Evolutionary conservation across 140 eudicot genomes (phyloP).

Genomic region (Flaveria floridana): DNA sequence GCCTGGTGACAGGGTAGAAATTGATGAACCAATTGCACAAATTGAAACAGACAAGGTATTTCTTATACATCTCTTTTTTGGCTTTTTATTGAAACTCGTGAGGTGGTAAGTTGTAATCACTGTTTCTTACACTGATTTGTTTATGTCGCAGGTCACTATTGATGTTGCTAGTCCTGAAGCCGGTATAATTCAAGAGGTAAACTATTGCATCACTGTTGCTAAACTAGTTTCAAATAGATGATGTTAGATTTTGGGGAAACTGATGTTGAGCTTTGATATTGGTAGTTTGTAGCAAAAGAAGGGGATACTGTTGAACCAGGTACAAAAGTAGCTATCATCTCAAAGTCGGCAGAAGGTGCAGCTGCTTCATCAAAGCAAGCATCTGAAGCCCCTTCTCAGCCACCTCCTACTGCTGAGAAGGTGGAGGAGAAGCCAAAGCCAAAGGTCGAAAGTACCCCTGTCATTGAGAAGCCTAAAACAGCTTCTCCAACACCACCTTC

Average conservation of each 20-base stretch:
- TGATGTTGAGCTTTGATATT: conserved; percentile 26
- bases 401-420: conserved; percentile 49
- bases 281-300: conserved; percentile 82
- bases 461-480: conserved; percentile 53
- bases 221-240: neutral
- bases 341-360: conserved; percentile 71
- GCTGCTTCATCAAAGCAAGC: conserved; percentile 69
- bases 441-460: conserved; percentile 55
- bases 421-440: conserved; percentile 42
- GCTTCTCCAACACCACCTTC: conserved; percentile 58
- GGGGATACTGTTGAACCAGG: conserved; percentile 97
- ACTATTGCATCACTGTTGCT: conserved; percentile 4
- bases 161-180: conserved; percentile 96
- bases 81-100: neutral
- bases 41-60: conserved; percentile 84
- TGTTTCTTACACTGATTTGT: neutral
- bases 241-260: conserved; percentile 1
- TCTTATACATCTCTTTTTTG: neutral
- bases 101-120: conserved; percentile 4
- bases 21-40: conserved; percentile 97
- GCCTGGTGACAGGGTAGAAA: conserved; percentile 90
- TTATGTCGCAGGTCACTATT: conserved; percentile 53
- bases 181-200: conserved; percentile 83
- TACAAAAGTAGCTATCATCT: conserved; percentile 73
- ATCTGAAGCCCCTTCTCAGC: conserved; percentile 46